Conservation (phyloP, 2,329 filamentous ascomycete species). For the Neofusicoccum kwambonambiense region DNA sequence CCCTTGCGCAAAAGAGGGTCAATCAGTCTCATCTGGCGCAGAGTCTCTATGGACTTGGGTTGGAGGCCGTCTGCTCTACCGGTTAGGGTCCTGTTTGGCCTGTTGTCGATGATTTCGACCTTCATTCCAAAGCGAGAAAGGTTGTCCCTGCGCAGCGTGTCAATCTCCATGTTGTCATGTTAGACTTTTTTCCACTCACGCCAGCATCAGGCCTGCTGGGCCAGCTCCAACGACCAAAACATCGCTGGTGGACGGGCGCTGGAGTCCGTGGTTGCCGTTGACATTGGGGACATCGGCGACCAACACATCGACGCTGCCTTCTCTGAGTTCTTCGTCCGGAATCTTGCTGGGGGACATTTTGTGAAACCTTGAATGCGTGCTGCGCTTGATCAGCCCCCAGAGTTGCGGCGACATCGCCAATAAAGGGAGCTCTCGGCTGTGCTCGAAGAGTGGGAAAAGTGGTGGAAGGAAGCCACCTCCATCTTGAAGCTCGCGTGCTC, state of each 20-base stretch:
- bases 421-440: background rate
- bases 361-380: conserved; percentile 24
- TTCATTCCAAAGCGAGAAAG: conserved; percentile 66
- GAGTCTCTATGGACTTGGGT: conserved; percentile 75
- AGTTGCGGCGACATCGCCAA: conserved; percentile 18
- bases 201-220: conserved; percentile 44
- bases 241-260: conserved; percentile 33
- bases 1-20: conserved; percentile 65
- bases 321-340: conserved; percentile 27
- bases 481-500: background rate
- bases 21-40: conserved; percentile 71
- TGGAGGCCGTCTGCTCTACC: conserved; percentile 72
- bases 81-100: conserved; percentile 65
- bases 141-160: conserved; percentile 43
- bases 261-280: conserved; percentile 14
- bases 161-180: conserved; percentile 14
- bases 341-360: conserved; percentile 35
- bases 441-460: conserved; percentile 18
- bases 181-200: conserved; percentile 27
- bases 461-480: conserved; percentile 6
- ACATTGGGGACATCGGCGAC: conserved; percentile 16
- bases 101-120: conserved; percentile 65
- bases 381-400: conserved; percentile 22
- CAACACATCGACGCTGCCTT: conserved; percentile 24
- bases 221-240: conserved; percentile 44